Evolutionary conservation across 352 stramenopile species (phyloP), one percentile per base, ranked within the genome.

Genomic region (Phytophthora multivora): DNA sequence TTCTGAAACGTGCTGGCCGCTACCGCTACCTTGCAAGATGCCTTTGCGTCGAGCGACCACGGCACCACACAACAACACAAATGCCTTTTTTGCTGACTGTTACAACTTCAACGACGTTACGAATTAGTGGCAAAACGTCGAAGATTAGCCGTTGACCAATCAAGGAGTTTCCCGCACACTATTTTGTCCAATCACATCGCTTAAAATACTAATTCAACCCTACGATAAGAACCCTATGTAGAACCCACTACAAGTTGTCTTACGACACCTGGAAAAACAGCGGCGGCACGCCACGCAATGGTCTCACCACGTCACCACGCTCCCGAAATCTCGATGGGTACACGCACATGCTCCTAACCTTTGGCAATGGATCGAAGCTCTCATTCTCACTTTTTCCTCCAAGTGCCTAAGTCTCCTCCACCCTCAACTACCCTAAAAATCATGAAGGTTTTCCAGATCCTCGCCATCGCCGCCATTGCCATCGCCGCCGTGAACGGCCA

Each of bases 401-500:
- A 26, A 62, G 51, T 43, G 43, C 51, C 6, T 51, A 62, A 68
- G 59, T 60, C 51, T 57, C 31, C 41, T 26, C 46, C 9, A n/a
- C 6, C 26, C 10, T 16, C 41, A 4, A 18, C 12, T 11, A 35
- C n/a, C 25, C 19, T 18, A 30, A 18, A 28, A 36, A 68, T 48
- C 28, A 73, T 73, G 59, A 63, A 73, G 65, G 50, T 73, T 36
- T 69, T 73, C 59, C 59, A 69, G 53, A 26, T 73, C 59, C 39
- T 73, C 59, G 41, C 43, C 21, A 58, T 70, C 33, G 66, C 59
- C 35, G 66, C 60, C n/a, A 38, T 70, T 51, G 60, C 54, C 46
- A 19, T 73, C 43, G 65, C 59, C 38, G 65, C 53, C 23, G 48
- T 59, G 19, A 69, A 51, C 53, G 65, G 51, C 15, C 65, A 73